phyloP scores from a whole-genome alignment of 148 eudicot species.

The Vaccinium macrocarpon region DNA sequence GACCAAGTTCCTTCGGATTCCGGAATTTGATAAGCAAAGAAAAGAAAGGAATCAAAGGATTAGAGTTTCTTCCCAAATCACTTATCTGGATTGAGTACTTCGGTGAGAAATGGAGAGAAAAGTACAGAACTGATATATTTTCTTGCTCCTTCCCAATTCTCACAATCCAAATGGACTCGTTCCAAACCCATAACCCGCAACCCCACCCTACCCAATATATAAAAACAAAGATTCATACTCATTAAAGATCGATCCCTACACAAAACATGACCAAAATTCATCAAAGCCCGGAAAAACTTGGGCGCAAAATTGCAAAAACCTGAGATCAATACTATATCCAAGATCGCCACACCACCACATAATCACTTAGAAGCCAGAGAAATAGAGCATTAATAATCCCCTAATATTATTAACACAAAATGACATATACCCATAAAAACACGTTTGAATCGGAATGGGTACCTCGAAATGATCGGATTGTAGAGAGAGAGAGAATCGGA shows the following conservation, averaged over 20 bases:
- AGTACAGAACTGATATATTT: no score
- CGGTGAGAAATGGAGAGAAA: no score
- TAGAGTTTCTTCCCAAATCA: background rate
- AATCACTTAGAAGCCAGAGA: background rate
- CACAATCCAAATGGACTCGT: background rate
- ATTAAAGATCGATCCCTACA: background rate
- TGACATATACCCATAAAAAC: background rate
- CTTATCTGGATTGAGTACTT: no score
- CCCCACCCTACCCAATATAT: no score
- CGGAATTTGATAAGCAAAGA: no score
- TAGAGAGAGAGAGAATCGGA: constrained; percentile 13
- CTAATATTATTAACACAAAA: background rate
- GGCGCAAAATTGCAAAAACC: background rate
- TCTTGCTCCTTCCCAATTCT: no score
- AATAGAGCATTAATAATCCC: background rate
- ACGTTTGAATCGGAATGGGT: background rate
- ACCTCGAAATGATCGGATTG: constrained; percentile 18
- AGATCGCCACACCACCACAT: background rate
- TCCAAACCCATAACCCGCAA: no score
- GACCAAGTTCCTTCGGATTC: background rate
- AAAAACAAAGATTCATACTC: no score
- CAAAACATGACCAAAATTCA: background rate
- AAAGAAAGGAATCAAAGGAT: no score
- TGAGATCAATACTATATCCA: background rate
- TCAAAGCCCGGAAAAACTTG: background rate